phyloP scores from a whole-genome alignment of 2,329 filamentous ascomycete species.

The Claviceps pazoutovae region DNA sequence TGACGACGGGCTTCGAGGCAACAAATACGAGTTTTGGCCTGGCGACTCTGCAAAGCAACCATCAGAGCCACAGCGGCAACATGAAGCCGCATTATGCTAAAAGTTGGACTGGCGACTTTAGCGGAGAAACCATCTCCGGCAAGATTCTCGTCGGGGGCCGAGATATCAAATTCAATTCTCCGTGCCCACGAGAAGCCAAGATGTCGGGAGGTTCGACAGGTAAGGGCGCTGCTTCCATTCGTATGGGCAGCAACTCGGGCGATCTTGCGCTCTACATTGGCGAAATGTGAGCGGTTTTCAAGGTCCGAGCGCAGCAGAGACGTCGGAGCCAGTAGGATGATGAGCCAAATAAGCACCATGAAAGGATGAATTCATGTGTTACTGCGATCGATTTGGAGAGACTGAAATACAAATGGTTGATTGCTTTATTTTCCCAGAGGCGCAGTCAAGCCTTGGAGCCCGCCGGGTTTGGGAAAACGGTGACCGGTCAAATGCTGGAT shows the following conservation, averaged over 20 bases:
- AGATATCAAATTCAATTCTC: not conserved
- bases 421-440: too few relatives aligned
- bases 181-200: not conserved
- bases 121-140: not conserved
- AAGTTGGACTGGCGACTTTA: not conserved
- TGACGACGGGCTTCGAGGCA: too few relatives aligned
- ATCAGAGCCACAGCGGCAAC: not conserved
- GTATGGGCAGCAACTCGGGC: not conserved
- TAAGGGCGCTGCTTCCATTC: not conserved
- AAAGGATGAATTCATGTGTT: too few relatives aligned
- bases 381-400: too few relatives aligned
- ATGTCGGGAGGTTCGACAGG: not conserved
- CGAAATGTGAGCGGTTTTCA: not conserved
- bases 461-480: too few relatives aligned
- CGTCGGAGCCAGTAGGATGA: too few relatives aligned
- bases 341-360: too few relatives aligned
- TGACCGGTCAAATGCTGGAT: too few relatives aligned
- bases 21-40: too few relatives aligned
- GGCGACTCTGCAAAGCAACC: not conserved
- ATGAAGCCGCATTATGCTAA: not conserved
- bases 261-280: not conserved
- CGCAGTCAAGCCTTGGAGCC: too few relatives aligned
- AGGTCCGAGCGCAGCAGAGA: too few relatives aligned
- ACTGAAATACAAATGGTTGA: too few relatives aligned
- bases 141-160: not conserved